Percentiles rank a stretch among this genome's conserved stretches.
Conservation (phyloP, 1,284 basidiomycete species). For the Cerioporus squamosus region DNA sequence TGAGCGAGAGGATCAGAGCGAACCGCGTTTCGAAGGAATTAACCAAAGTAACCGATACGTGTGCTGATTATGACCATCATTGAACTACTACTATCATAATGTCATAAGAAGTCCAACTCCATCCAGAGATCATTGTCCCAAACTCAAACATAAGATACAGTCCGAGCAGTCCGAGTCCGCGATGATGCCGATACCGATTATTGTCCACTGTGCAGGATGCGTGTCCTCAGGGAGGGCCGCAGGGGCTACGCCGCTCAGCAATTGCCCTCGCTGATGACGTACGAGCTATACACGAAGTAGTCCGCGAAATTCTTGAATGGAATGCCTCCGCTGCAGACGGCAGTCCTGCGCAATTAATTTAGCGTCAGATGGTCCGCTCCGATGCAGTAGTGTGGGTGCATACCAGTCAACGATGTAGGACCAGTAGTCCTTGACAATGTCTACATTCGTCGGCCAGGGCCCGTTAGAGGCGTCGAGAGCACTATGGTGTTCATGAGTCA, state of each 20-base stretch:
- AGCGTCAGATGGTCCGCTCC: background rate
- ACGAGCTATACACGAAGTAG: slow-evolving; percentile 1
- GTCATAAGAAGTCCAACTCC: too few species aligned
- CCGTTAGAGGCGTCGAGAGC: background rate
- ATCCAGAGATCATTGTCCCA: too few species aligned
- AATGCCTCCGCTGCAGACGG: background rate
- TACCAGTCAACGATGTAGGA: background rate
- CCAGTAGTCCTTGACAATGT: background rate
- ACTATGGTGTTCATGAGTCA: background rate
- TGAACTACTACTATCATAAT: too few species aligned
- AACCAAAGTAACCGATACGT: too few species aligned
- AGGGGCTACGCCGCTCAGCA: background rate
- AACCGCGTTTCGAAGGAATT: too few species aligned
- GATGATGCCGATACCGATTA: too few species aligned
- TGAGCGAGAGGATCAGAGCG: too few species aligned
- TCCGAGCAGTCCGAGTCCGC: too few species aligned
- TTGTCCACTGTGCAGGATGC: too few species aligned
- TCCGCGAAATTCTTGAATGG: slow-evolving; percentile 5
- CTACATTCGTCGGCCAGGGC: background rate
- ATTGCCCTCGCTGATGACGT: background rate
- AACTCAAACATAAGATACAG: too few species aligned
- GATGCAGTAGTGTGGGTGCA: background rate
- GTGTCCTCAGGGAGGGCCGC: too few species aligned
- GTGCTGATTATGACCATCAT: too few species aligned
- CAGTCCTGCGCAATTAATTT: background rate